Conservation (phyloP, 2,329 filamentous ascomycete species). For the Rhytidhysteron rufulum region DNA sequence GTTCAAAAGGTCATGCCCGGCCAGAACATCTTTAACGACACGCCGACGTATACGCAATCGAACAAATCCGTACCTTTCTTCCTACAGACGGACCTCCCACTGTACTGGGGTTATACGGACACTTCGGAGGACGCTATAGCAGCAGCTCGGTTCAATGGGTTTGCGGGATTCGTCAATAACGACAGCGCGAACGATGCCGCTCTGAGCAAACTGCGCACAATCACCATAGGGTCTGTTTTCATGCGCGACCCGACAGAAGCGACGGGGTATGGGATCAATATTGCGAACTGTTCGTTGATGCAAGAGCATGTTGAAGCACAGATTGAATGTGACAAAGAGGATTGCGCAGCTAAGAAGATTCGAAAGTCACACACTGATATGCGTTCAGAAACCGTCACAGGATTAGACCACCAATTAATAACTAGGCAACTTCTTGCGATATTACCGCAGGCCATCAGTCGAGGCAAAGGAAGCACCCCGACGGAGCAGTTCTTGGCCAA, state of each 20-base stretch:
- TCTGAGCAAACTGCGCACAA: neutral
- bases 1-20: no score
- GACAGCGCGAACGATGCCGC: conserved; percentile 4
- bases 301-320: conserved; percentile 21
- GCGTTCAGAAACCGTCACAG: conserved; percentile 11
- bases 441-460: conserved; percentile 14
- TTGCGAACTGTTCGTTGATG: conserved; percentile 15
- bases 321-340: conserved; percentile 10
- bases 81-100: conserved; percentile 17
- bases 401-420: conserved; percentile 15
- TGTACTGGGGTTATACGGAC: neutral
- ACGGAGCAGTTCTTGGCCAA: conserved; percentile 21
- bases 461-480: conserved; percentile 6
- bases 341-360: conserved; percentile 13
- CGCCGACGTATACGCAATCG: no score
- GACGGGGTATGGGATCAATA: no score
- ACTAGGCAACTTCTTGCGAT: conserved; percentile 4
- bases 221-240: neutral
- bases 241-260: no score
- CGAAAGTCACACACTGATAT: conserved; percentile 16
- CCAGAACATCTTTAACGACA: no score
- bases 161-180: conserved; percentile 14
- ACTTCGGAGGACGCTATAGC: conserved; percentile 4
- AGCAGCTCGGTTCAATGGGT: conserved; percentile 15
- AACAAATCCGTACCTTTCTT: no score